phyloP scores from a whole-genome alignment of 2,329 filamentous ascomycete species.

The Sporothrix protearum region DNA sequence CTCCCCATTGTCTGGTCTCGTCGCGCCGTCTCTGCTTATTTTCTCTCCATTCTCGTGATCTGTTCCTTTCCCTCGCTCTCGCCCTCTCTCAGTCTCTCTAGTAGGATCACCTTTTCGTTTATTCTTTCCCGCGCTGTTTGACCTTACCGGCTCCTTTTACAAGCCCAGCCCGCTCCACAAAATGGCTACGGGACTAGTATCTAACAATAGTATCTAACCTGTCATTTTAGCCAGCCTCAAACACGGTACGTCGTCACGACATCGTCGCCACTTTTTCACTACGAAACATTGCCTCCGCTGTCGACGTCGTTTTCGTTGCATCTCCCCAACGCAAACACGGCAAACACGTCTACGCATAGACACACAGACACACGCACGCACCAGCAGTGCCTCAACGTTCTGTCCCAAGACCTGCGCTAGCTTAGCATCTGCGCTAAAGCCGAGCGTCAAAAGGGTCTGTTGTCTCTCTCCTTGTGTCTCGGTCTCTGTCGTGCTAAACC shows the following conservation, averaged over 20 bases:
- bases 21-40: background rate
- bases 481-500: conserved; percentile 17
- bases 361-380: background rate
- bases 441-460: conserved; percentile 21
- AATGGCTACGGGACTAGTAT: background rate
- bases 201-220: background rate
- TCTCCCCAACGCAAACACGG: background rate
- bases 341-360: background rate
- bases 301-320: background rate
- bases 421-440: conserved; percentile 21
- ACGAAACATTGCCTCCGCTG: background rate
- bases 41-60: background rate
- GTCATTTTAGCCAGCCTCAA: background rate
- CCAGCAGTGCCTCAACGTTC: conserved; percentile 9
- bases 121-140: too few species aligned
- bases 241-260: background rate
- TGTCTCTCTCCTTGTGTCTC: conserved; percentile 22
- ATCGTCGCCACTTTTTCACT: background rate
- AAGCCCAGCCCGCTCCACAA: background rate
- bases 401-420: background rate
- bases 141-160: too few species aligned
- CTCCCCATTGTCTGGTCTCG: background rate
- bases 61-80: background rate
- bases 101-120: background rate
- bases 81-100: background rate